Evolutionary conservation across 176 grass and related monocot species (phyloP).

Genomic region (Oryza glumipatula): DNA sequence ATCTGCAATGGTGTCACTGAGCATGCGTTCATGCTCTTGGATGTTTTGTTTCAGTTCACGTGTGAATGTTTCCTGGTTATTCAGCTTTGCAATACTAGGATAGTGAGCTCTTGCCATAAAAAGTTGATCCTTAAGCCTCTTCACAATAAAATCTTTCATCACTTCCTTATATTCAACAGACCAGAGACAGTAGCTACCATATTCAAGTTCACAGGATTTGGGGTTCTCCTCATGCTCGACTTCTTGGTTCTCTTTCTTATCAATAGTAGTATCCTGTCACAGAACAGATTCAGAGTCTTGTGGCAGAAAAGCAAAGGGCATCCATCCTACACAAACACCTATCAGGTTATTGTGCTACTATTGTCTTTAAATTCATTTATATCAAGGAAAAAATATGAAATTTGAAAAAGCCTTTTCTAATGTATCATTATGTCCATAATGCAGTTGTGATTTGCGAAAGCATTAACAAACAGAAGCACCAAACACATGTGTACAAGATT

Average conservation of each 20-base stretch:
- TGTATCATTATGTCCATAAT: background rate
- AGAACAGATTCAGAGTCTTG: slow-evolving; percentile 15
- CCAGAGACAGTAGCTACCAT: slow-evolving; percentile 90
- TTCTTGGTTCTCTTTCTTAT: slow-evolving; percentile 32
- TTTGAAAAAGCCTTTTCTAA: background rate
- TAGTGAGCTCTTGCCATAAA: slow-evolving; percentile 87
- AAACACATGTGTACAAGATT: background rate
- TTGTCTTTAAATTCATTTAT: background rate
- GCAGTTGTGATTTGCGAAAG: background rate
- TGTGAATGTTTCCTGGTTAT: slow-evolving; percentile 59
- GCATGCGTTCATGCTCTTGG: slow-evolving; percentile 86
- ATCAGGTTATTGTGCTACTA: background rate
- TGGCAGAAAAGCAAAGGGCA: background rate
- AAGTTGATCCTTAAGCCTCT: slow-evolving; percentile 78
- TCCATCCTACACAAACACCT: background rate
- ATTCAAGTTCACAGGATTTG: slow-evolving; percentile 74
- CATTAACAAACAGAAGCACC: background rate
- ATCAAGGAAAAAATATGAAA: no score
- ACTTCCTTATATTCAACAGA: slow-evolving; percentile 72
- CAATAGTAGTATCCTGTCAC: slow-evolving; percentile 21
- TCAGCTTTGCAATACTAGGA: slow-evolving; percentile 79
- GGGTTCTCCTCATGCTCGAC: slow-evolving; percentile 29
- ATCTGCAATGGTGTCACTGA: slow-evolving; percentile 79
- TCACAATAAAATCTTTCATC: slow-evolving; percentile 72
- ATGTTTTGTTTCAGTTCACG: slow-evolving; percentile 78